These are phyloP conservation scores for Panaeolus papilionaceus DNA, from an alignment of 768 basidiomycete genomes.

Conservation along the genomic window DNA sequence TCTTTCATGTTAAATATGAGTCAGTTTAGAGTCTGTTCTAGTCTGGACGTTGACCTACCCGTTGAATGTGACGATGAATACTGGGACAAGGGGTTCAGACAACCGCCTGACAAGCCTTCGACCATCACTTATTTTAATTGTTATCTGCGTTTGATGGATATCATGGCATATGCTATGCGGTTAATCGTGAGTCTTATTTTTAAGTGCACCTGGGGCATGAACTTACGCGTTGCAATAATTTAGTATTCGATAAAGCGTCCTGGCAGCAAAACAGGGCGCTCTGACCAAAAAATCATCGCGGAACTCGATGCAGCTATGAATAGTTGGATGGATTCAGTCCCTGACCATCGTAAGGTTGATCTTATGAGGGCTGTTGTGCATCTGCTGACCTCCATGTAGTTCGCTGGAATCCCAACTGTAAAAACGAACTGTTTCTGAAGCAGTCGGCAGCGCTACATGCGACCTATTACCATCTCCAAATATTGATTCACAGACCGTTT, in stretches of 20 bases:
- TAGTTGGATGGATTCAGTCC: slow-evolving; percentile 75
- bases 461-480: slow-evolving; percentile 59
- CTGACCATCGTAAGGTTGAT: slow-evolving; percentile 48
- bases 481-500: slow-evolving; percentile 81
- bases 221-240: not conserved
- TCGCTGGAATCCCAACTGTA: slow-evolving; percentile 48
- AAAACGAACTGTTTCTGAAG: slow-evolving; percentile 48
- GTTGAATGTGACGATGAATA: slow-evolving; percentile 68
- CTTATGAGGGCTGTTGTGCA: not conserved
- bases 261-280: slow-evolving; percentile 52
- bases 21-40: slow-evolving; percentile 28
- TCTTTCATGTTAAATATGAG: not conserved
- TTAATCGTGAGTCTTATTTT: slow-evolving; percentile 55
- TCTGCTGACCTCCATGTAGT: slow-evolving; percentile 33
- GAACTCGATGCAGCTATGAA: slow-evolving; percentile 78
- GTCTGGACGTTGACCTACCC: slow-evolving; percentile 70
- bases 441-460: slow-evolving; percentile 63
- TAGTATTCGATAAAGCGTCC: slow-evolving; percentile 77
- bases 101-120: slow-evolving; percentile 62
- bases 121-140: slow-evolving; percentile 57
- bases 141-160: slow-evolving; percentile 60
- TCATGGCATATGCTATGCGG: slow-evolving; percentile 61
- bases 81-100: slow-evolving; percentile 68
- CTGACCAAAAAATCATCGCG: slow-evolving; percentile 66
- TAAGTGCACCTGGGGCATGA: slow-evolving; percentile 28